phyloP scores from a whole-genome alignment of 164 flowering plant genomes.

The Vitis rotundifolia region DNA sequence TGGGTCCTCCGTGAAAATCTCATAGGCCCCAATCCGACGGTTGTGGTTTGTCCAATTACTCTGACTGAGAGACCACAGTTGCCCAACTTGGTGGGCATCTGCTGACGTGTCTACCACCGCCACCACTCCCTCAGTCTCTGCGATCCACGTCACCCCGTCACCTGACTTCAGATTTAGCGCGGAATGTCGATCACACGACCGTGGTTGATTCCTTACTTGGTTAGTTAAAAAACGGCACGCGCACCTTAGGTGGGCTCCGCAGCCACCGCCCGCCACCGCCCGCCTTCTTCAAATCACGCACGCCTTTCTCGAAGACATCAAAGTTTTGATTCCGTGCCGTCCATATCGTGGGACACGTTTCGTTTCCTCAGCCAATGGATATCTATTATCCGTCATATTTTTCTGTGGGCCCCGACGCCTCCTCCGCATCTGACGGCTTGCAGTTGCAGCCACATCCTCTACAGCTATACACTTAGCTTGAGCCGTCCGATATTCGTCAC shows the following conservation, averaged over 20 bases:
- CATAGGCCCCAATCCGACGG: conserved; percentile 11
- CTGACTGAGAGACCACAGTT: background rate
- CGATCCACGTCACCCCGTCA: conserved; percentile 21
- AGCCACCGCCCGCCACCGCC: conserved; percentile 14
- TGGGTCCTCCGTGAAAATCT: conserved; percentile 12
- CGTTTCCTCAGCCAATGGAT: no score
- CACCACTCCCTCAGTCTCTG: conserved; percentile 4
- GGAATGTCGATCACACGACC: conserved; percentile 12
- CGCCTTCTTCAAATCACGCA: background rate
- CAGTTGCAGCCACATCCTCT: conserved; percentile 17
- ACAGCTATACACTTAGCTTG: no score
- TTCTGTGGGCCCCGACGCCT: background rate
- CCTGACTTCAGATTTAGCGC: conserved; percentile 11
- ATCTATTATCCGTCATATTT: no score
- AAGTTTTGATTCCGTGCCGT: conserved; percentile 14
- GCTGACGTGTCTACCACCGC: conserved; percentile 24
- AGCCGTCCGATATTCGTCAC: no score
- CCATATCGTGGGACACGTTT: conserved; percentile 18
- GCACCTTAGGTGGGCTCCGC: conserved; percentile 9
- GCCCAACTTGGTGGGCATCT: background rate
- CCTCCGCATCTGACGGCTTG: conserved; percentile 30
- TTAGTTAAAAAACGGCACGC: conserved; percentile 6
- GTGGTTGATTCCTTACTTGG: conserved; percentile 20
- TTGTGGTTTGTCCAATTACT: background rate
- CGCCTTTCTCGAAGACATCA: background rate